These are phyloP conservation scores for Domatiomyces globalis DNA, from an alignment of 2,329 filamentous ascomycete species.

Conservation along the genomic window DNA sequence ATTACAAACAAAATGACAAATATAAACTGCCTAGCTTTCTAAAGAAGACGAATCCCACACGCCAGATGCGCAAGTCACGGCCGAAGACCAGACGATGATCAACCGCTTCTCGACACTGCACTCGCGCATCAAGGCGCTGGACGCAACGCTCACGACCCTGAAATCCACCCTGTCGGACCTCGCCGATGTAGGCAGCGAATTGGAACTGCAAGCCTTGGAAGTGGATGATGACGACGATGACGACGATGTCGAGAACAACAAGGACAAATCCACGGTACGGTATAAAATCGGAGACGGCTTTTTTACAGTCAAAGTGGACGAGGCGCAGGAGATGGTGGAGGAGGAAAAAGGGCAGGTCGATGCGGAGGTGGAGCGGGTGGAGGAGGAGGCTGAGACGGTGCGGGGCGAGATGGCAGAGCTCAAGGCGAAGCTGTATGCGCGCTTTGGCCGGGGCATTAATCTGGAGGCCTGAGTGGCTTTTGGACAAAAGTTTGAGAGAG, in stretches of 20 bases:
- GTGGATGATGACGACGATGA: slow-evolving; percentile 61
- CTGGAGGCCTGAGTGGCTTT: slow-evolving; percentile 43
- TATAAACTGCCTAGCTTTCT: no score
- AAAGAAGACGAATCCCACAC: slow-evolving; percentile 75
- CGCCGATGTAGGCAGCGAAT: slow-evolving; percentile 77
- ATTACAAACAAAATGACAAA: no score
- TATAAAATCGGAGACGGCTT: slow-evolving; percentile 97
- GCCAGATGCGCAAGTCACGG: slow-evolving; percentile 78
- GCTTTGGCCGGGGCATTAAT: slow-evolving; percentile 95
- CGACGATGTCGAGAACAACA: neutral
- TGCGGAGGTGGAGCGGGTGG: slow-evolving; percentile 57
- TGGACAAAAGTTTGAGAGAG: no score
- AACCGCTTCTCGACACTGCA: slow-evolving; percentile 93
- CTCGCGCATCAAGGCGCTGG: slow-evolving; percentile 62
- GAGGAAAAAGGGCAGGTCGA: slow-evolving; percentile 60
- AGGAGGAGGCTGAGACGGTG: slow-evolving; percentile 59
- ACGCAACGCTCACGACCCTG: slow-evolving; percentile 69
- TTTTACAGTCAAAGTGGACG: slow-evolving; percentile 66
- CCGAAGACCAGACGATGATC: slow-evolving; percentile 97
- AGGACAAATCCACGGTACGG: slow-evolving; percentile 22
- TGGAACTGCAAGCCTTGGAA: slow-evolving; percentile 48
- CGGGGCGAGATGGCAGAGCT: slow-evolving; percentile 78
- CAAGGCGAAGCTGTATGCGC: slow-evolving; percentile 83
- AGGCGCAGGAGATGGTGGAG: slow-evolving; percentile 75
- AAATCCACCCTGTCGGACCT: slow-evolving; percentile 98